Base-by-base conservation (phyloP, 2,329 filamentous ascomycete species). In the Penicillium vulpinum region DNA sequence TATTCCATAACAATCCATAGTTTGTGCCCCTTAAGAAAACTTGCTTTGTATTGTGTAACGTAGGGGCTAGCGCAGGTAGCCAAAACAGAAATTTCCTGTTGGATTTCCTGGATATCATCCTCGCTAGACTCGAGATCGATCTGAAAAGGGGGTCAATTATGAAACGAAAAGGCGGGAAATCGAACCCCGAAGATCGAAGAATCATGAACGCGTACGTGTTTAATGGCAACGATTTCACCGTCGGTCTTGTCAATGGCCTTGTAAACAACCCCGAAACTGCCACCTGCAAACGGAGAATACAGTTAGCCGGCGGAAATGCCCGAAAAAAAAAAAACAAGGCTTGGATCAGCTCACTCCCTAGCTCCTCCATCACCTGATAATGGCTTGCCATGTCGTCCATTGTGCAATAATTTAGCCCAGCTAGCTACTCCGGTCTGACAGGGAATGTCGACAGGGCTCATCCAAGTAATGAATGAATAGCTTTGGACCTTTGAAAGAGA, bases 1-100 rank as follows among this genome's bases (percentile, higher is more conserved):
- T 89, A 99, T 76, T 99, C 94, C 94, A 99, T 99, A 57, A 97
- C 91, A 71, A 99, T 99, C 94, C 94, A 99, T 80, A 99, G 80
- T 78, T 97, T 99, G 73, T 92, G 90, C 26, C 94, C 94, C 66
- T 91, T 87, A n/a, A 97, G 84, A 74, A 97, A 99, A 71, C 92
- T 97, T 22, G 91, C 90, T 74, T 92, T 95, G 82, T 99, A 99
- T 73, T 96, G 90, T 16, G 94, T 97, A 65, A 99, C 92, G 75
- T 89, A 95, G 46, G 90, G 89, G 73, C 92, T 97, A 65, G 90
- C 89, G 79, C 94, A 99, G 51, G 94, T 97, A 76, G 92, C 94
- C 59, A 99, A 82, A 33, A 99, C 89, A 3, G 91, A 89, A 65
- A 99, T 97, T 73, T 99, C 94, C 71, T 96, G 92, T 69, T 99